Conservation (phyloP, 2,329 filamentous ascomycete species). For the Aspergillus calidoustus region DNA sequence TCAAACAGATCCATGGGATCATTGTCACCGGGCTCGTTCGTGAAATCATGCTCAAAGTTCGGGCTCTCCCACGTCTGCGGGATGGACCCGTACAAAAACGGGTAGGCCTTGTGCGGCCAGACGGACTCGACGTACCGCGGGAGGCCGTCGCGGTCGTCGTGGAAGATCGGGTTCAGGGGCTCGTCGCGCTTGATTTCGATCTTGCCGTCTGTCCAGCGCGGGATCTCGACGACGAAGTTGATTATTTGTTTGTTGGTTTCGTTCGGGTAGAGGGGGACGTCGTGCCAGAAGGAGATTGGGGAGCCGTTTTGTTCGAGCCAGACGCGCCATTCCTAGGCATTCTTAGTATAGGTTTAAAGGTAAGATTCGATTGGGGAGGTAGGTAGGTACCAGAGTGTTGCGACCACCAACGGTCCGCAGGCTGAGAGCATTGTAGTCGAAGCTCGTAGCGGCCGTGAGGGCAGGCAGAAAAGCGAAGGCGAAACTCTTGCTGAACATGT, state of each 20-base stretch:
- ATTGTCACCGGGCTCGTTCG: conserved; percentile 1
- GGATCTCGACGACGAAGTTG: conserved; percentile 14
- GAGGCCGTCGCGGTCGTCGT: background rate
- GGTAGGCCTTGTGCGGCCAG: background rate
- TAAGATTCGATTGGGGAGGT: background rate
- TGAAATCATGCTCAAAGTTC: conserved; percentile 4
- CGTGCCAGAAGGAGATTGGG: conserved; percentile 13
- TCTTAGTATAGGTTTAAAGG: background rate
- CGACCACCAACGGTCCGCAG: background rate
- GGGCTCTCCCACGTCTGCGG: conserved; percentile 14
- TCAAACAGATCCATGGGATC: conserved; percentile 12
- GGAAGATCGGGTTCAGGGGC: conserved; percentile 3
- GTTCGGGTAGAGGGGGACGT: conserved; percentile 4
- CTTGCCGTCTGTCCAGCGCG: conserved; percentile 1
- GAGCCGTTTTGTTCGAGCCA: conserved; percentile 5
- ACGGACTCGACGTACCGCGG: conserved; percentile 7
- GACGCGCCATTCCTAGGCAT: conserved; percentile 5
- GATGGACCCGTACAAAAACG: conserved; percentile 4
- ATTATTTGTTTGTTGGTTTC: background rate
- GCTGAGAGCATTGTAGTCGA: conserved; percentile 7
- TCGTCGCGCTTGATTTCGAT: conserved; percentile 6
- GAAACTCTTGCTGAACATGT: conserved; percentile 1
- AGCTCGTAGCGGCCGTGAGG: background rate
- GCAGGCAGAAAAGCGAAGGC: background rate
- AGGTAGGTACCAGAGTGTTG: conserved; percentile 1